Base-by-base conservation (phyloP, 164 flowering plant species). In the Buxus sempervirens region DNA sequence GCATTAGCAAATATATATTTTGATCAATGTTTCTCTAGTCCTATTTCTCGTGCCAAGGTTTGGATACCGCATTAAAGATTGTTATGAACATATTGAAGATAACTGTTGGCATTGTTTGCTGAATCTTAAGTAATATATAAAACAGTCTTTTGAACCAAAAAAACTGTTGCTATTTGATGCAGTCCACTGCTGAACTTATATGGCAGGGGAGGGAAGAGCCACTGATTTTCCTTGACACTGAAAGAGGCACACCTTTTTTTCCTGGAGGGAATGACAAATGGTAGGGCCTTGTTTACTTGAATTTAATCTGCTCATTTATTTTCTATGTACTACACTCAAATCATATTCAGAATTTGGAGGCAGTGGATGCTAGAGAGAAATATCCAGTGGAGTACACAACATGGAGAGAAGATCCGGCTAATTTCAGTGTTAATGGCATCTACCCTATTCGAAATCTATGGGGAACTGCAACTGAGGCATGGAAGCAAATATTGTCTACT, bases 231-330 rank as follows among this genome's bases (percentile, higher is more conserved):
- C 85, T 89, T n/a, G 94, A 89, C 75, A 80, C 94, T 89, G 76
- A 83, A 86, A 78, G 94, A 87, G 78, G 86, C 86, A 13, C 90
- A 87, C 80, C 74, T 89, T 4, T 89, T 77, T 78, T 83, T 67
- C 68, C 83, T 89, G 4, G 94, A 89, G 76, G 94, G 94, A 75
- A 82, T 89, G 91, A 85, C 63, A 85, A 89, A 89, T 86, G 94
- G 94, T 32, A n/a, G 24, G 45, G 36, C 5, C 38, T 21, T 19
- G 32, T 54, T 25, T 57, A 41, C 13, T 70, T n/a, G 49, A 20
- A 1, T 58, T 54, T 25, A 36, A 22, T 72, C n/a, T 21, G 53
- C 16, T 19, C 38, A 45, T 75, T 62, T 38, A 22, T 63, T 62
- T 28, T 63, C 16, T 55, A 49, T 68, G 55, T 63, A 60, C 62